Evolutionary conservation across 2,329 filamentous ascomycete genomes (phyloP), one percentile per base, ranked within the genome.

Genomic region (Lasiodiplodia hormozganensis): DNA sequence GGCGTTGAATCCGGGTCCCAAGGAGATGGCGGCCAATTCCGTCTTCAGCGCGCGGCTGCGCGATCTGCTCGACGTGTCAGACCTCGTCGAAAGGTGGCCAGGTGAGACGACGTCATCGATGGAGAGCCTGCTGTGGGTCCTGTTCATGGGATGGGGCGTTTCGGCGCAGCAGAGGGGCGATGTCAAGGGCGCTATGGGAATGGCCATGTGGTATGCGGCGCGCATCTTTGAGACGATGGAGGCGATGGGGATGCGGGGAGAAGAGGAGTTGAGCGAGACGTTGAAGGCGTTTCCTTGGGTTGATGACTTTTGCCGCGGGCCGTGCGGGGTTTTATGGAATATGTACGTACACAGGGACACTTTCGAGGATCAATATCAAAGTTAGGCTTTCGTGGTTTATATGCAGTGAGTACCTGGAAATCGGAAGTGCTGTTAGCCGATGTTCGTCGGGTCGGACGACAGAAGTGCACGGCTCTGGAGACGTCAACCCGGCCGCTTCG

Each of bases 61-160:
- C 31, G 57, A 28, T 2, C 18, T 38, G 21, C 36, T 62, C 18
- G 25, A 49, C 12, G 38, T 49, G 36, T 14, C 38, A 4, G 18
- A 38, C 4, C 23, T n/a, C 14, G 11, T 47, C 16, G 38, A 62
- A 6, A 18, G 16, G 38, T 62, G 38, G 57, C 6, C 8, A 8
- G 36, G 12, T 47, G 43, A 47, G n/a, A 47, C 57, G 38, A 18
- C 21, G 21, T 6, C 38, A 21, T 12, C 38, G 14, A 4, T 31
- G 57, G 38, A 43, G 12, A 34, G 21, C 25, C 12, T 62, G 57
- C 38, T 49, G 3, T 62, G 57, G 57, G 43, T 49, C 11, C n/a
- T 62, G 57, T 43, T 43, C 16, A 38, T 62, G 38, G 57, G 57
- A 18, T 62, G 57, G 57, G 25, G 36, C 2, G 38, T 38, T 6